phyloP scores from a whole-genome alignment of 2,329 filamentous ascomycete genomes.

The Exophiala bonariae region DNA sequence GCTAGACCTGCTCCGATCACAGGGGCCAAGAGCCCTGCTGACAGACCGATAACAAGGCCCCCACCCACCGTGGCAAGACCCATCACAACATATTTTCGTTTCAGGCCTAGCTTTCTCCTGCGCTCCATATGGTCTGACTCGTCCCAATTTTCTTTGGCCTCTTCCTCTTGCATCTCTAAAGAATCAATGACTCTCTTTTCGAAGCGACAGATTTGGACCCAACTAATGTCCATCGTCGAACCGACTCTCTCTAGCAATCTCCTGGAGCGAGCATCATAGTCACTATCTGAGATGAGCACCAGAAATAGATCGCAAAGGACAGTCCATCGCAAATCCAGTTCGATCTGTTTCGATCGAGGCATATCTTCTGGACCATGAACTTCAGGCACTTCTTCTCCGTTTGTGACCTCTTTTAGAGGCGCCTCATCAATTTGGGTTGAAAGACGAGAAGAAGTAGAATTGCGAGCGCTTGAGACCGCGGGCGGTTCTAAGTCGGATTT shows the following conservation, averaged over 20 bases:
- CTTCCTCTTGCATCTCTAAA: constrained; percentile 93
- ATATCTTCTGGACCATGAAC: constrained; percentile 82
- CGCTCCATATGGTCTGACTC: constrained; percentile 91
- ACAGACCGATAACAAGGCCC: constrained; percentile 90
- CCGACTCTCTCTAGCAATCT: constrained; percentile 81
- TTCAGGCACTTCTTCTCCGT: constrained; percentile 71
- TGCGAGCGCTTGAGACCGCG: constrained; percentile 29
- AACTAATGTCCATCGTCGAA: constrained; percentile 74
- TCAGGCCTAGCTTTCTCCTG: constrained; percentile 77
- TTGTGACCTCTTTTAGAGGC: constrained; percentile 54
- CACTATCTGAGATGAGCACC: constrained; percentile 90
- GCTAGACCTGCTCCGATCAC: constrained; percentile 92
- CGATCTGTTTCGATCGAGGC: constrained; percentile 77
- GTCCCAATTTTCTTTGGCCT: constrained; percentile 96
- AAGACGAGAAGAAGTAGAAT: constrained; percentile 37
- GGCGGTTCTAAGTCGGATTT: constrained; percentile 18
- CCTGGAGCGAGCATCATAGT: constrained; percentile 87
- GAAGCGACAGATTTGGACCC: constrained; percentile 93
- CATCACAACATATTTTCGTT: constrained; percentile 89
- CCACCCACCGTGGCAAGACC: constrained; percentile 94
- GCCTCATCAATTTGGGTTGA: constrained; percentile 5
- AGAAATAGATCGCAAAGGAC: constrained; percentile 94
- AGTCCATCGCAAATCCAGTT: constrained; percentile 96
- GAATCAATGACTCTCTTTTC: constrained; percentile 97
- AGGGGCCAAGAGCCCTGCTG: constrained; percentile 85